phyloP scores from a whole-genome alignment of 2,329 filamentous ascomycete genomes.

The Pyrenophora tritici-repentis region DNA sequence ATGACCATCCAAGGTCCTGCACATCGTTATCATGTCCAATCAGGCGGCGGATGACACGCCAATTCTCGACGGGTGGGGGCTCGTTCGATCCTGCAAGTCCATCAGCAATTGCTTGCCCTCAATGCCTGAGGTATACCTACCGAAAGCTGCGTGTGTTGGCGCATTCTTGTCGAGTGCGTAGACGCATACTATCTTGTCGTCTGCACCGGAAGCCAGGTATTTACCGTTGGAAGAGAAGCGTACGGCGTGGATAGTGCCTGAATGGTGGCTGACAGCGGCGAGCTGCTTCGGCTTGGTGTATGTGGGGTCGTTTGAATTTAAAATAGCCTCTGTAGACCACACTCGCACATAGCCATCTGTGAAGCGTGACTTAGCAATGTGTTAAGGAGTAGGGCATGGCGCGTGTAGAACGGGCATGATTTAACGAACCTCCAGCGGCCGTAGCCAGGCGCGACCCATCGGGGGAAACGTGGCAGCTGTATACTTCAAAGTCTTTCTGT shows the following conservation, averaged over 20 bases:
- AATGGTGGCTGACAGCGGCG: constrained; percentile 97
- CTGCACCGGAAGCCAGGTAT: constrained; percentile 94
- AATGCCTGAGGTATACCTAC: constrained; percentile 53
- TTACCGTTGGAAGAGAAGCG: constrained; percentile 94
- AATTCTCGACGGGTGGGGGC: constrained; percentile 91
- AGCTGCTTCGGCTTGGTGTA: constrained; percentile 86
- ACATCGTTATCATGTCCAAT: constrained; percentile 99
- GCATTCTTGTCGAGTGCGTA: constrained; percentile 87
- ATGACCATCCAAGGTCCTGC: constrained; percentile 95
- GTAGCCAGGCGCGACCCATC: constrained; percentile 92
- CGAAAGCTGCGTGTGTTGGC: constrained; percentile 77
- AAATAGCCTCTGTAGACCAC: constrained; percentile 95
- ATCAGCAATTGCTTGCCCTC: constrained; percentile 18
- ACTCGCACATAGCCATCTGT: constrained; percentile 93
- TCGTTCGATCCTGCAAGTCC: constrained; percentile 72
- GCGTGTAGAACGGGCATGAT: constrained; percentile 19
- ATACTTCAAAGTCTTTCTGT: constrained; percentile 97
- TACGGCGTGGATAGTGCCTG: constrained; percentile 95
- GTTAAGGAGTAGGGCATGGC: constrained; percentile 23
- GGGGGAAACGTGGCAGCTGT: constrained; percentile 95
- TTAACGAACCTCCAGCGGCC: constrained; percentile 78
- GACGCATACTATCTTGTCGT: constrained; percentile 98
- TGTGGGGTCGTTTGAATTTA: constrained; percentile 72
- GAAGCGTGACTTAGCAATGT: constrained; percentile 20
- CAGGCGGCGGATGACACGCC: constrained; percentile 90